Evolutionary conservation across 306 rosid species (phyloP).

Genomic region (Vigna trinervia): DNA sequence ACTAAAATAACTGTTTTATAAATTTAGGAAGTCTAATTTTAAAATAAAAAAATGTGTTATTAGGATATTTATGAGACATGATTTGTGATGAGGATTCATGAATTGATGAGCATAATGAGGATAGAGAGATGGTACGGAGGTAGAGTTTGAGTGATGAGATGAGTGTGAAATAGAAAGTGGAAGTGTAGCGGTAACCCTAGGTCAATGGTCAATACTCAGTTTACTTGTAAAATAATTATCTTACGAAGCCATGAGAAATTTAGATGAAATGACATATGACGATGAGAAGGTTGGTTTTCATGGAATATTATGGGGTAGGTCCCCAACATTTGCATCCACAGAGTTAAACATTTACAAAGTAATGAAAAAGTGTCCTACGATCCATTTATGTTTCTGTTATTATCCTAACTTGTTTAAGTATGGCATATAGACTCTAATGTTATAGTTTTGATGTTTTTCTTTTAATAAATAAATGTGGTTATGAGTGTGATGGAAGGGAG

Average conservation of each 20-base stretch:
- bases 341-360: neutral
- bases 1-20: too few relatives aligned
- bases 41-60: too few relatives aligned
- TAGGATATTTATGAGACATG: too few relatives aligned
- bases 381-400: neutral
- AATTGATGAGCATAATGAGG: neutral
- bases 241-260: neutral
- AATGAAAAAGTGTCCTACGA: neutral
- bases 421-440: neutral
- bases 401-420: neutral
- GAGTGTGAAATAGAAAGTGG: slow-evolving; percentile 3
- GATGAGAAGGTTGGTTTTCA: too few relatives aligned
- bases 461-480: neutral
- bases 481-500: neutral
- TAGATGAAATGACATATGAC: too few relatives aligned
- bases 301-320: neutral
- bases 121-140: neutral
- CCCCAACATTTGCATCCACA: neutral
- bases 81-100: neutral
- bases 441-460: neutral
- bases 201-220: neutral
- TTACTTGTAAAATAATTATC: neutral
- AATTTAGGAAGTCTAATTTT: too few relatives aligned
- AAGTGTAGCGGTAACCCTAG: neutral
- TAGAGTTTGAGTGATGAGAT: neutral